Evolutionary conservation across 306 rosid species (phyloP).

Genomic region (Potentilla sterilis): DNA sequence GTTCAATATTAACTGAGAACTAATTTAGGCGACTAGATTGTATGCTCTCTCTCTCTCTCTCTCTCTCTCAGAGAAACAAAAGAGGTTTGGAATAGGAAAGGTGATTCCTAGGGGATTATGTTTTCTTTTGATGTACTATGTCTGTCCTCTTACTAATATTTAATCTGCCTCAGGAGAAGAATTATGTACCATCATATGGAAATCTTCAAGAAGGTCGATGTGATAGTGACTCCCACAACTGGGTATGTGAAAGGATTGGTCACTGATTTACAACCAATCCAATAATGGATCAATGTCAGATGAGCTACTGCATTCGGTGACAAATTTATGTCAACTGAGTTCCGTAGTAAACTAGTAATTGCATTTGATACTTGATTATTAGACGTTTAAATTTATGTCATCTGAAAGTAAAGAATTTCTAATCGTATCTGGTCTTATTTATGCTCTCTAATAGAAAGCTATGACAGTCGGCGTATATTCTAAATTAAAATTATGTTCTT

Average conservation of each 20-base stretch:
- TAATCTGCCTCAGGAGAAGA: slow-evolving; percentile 69
- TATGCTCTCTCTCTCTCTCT: no score
- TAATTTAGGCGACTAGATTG: no score
- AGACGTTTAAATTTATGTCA: background rate
- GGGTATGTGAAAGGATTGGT: slow-evolving; percentile 53
- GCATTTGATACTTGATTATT: background rate
- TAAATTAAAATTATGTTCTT: background rate
- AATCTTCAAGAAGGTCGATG: slow-evolving; percentile 84
- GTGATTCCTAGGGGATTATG: slow-evolving; percentile 12
- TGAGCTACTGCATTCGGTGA: background rate
- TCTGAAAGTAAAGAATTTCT: background rate
- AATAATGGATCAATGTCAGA: background rate
- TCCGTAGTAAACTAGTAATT: background rate
- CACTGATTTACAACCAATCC: background rate
- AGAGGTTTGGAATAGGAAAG: background rate
- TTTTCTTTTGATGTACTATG: background rate
- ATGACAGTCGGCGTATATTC: background rate
- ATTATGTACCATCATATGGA: slow-evolving; percentile 83
- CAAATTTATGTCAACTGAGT: background rate
- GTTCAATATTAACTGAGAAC: background rate
- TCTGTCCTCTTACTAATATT: slow-evolving; percentile 11
- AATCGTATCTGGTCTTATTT: background rate
- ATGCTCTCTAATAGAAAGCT: background rate
- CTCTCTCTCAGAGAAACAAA: no score
- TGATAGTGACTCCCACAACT: slow-evolving; percentile 96